Conservation (phyloP, 805 yeast genomes). For the Ogataea chonburiensis region DNA sequence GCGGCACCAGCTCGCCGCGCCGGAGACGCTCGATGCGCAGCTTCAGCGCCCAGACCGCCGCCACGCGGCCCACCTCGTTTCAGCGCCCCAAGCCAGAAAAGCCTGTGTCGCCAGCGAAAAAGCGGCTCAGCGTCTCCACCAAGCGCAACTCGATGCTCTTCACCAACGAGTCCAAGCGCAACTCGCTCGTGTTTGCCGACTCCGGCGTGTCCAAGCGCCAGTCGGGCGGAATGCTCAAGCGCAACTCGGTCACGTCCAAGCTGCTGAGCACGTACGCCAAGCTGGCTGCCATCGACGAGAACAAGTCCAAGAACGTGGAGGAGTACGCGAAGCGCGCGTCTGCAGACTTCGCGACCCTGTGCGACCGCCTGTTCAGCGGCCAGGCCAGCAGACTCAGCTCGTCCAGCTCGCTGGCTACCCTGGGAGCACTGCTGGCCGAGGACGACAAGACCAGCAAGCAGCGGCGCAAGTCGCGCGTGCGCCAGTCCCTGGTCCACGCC, state of each 20-base stretch:
- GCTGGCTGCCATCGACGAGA: slow-evolving; percentile 50
- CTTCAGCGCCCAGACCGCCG: slow-evolving; percentile 46
- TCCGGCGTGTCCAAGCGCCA: slow-evolving; percentile 20
- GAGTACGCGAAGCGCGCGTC: slow-evolving; percentile 74
- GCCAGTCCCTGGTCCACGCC: slow-evolving; percentile 5
- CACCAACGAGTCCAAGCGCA: slow-evolving; percentile 22
- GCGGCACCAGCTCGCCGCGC: slow-evolving; percentile 30
- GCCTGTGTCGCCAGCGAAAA: slow-evolving; percentile 10
- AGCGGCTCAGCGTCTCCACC: slow-evolving; percentile 17
- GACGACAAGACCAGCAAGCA: slow-evolving; percentile 14
- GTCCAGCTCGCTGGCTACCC: slow-evolving; percentile 48
- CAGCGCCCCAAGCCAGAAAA: slow-evolving; percentile 9
- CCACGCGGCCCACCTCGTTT: slow-evolving; percentile 47
- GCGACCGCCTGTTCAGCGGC: slow-evolving; percentile 75
- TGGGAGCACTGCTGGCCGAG: slow-evolving; percentile 45
- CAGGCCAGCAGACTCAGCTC: slow-evolving; percentile 37
- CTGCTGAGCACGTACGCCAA: slow-evolving; percentile 72
- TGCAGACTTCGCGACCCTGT: slow-evolving; percentile 72
- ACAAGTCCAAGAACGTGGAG: slow-evolving; percentile 68
- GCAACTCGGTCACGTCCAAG: slow-evolving; percentile 72
- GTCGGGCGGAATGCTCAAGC: slow-evolving; percentile 39
- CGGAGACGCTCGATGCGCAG: slow-evolving; percentile 39
- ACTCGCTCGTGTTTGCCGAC: slow-evolving; percentile 22
- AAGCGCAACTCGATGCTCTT: slow-evolving; percentile 39
- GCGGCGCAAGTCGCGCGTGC: slow-evolving; percentile 15